A percentile compares a stretch with the other conserved stretches of the same genome.
Evolutionary conservation across 2,329 filamentous ascomycete species (phyloP).

Genomic region (Curvularia spicifera): DNA sequence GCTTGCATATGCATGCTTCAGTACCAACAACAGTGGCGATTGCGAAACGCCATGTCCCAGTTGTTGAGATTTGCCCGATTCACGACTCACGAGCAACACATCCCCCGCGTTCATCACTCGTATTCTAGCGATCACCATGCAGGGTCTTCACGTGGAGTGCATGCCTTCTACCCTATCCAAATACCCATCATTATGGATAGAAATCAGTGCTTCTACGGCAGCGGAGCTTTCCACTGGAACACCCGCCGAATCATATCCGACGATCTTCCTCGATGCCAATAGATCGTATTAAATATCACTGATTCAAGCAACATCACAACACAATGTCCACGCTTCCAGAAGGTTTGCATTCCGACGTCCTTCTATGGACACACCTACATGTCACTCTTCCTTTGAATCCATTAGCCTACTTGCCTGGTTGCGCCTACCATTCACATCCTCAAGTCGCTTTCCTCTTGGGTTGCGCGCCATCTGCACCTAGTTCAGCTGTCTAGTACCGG

Average conservation of each 20-base stretch:
- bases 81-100: not conserved
- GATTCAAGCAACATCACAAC: conserved; percentile 2
- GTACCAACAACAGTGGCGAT: conserved; percentile 2
- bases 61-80: not conserved
- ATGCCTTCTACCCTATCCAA: not conserved
- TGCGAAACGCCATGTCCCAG: not conserved
- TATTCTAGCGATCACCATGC: not conserved
- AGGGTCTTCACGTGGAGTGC: conserved; percentile 1
- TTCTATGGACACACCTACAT: not conserved
- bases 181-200: not conserved
- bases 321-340: not conserved
- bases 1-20: not conserved
- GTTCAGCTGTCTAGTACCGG: conserved; percentile 5
- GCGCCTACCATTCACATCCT: not conserved
- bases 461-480: not conserved
- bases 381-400: not conserved
- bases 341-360: not conserved
- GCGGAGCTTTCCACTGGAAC: conserved; percentile 1
- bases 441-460: not conserved
- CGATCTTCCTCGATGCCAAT: not conserved
- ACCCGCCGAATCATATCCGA: not conserved
- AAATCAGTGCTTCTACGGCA: not conserved
- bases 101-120: conserved; percentile 3
- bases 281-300: not conserved
- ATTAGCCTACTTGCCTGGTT: not conserved